Base-by-base conservation (phyloP, 352 stramenopile species). In the Phytophthora kernoviae region DNA sequence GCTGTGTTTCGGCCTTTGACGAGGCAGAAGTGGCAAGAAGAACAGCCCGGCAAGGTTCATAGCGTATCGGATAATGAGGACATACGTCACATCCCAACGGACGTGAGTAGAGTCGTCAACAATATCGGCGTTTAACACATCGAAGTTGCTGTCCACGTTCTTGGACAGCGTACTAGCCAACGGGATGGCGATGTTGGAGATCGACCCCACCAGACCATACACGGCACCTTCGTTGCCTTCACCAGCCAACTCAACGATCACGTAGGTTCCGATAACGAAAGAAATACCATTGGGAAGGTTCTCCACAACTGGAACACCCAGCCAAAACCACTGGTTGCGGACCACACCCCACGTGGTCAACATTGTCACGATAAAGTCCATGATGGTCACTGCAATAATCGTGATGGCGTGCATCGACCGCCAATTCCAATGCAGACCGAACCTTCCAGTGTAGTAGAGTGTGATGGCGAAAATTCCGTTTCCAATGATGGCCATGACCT, bases 251-350 rank as follows among this genome's bases (percentile, higher is more conserved):
- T 86, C 73, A 10, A 86, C 76, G n/a, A 77, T 65, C 9, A 73
- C 64, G 30, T 67, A 81, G 14, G 70, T 79, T 0, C 34, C 44
- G 27, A 82, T 70, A 10, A 85, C 71, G 22, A 73, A 85, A 5
- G 62, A 30, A 7, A 85, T 73, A 6, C 68, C 73, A 15, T 41
- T 58, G 1, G 73, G 69, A 7, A 82, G 34, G 43, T 64, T 62
- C 32, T 72, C 66, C 1, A 59, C 60, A 21, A 81, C 44, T 0
- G 70, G 57, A 4, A 69, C 61, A 21, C 68, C 74, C 7, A 81
- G 48, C 62, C 64, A 81, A 47, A 84, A 81, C 76, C 76, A 85
- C 33, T 77, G 66, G 43, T 70, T 77, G 22, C 76, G 76, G 17
- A 81, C 21, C 7, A 81, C 40, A 36, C 71, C 58, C 69, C 72